Conservation (phyloP, 2,329 filamentous ascomycete species). For the Penicillium sp. region DNA sequence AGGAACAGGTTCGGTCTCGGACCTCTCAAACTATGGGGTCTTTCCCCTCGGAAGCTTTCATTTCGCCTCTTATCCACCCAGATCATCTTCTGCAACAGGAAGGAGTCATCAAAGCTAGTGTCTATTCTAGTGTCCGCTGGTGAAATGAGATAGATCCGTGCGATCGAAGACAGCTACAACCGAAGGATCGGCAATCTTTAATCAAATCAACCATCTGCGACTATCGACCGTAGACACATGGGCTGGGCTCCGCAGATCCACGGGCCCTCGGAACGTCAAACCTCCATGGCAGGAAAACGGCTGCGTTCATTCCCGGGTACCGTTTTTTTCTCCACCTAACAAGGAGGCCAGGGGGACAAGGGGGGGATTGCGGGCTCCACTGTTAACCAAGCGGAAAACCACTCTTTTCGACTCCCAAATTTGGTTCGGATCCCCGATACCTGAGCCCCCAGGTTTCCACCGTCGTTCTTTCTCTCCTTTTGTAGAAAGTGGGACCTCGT, state of each 20-base stretch:
- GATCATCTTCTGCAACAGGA: constrained; percentile 8
- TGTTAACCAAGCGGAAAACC: not conserved
- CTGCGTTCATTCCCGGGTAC: not conserved
- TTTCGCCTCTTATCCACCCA: not conserved
- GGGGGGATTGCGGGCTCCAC: constrained; percentile 6
- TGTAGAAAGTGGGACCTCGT: not conserved
- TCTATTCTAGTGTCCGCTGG: constrained; percentile 4
- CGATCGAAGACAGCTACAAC: constrained; percentile 20
- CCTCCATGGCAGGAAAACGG: constrained; percentile 19
- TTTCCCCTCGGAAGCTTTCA: not conserved
- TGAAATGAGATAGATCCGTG: constrained; percentile 21
- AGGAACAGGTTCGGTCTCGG: constrained; percentile 8
- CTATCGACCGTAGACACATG: constrained; percentile 9
- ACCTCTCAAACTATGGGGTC: not conserved
- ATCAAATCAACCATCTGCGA: constrained; percentile 25
- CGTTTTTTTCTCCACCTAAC: constrained; percentile 1
- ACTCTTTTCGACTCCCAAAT: not conserved
- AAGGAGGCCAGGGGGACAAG: not conserved
- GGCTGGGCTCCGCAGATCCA: constrained; percentile 15
- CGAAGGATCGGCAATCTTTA: constrained; percentile 30
- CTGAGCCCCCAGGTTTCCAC: not conserved
- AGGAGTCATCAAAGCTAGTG: constrained; percentile 11
- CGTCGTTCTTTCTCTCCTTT: not conserved
- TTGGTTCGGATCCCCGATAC: constrained; percentile 5
- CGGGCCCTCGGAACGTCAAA: constrained; percentile 8